Base-by-base conservation (phyloP, 2,329 filamentous ascomycete genomes). In the Colletotrichum godetiae region DNA sequence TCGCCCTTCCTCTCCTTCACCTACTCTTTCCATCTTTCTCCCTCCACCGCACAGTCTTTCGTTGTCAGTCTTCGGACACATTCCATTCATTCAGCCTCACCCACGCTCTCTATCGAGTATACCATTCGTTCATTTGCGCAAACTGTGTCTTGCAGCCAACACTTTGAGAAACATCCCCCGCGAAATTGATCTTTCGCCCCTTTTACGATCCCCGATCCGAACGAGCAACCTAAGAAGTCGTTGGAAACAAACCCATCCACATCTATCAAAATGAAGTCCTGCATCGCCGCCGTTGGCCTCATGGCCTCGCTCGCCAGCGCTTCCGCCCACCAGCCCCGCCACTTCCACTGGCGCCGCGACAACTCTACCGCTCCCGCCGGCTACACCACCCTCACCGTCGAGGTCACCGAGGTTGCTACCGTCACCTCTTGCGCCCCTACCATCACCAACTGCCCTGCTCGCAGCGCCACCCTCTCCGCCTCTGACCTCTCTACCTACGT, bases 351-450 rank as follows among this genome's bases (percentile, higher is more conserved):
- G 67, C 74, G 72, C 65, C 74, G 75, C 71, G 73, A 77, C 65
- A 75, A 75, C 69, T 62, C 74, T 62, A 65, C 75, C 71, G 70
- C 69, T 35, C 52, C 72, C 22, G 67, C 72, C 68, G 77, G 76
- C 68, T 72, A 79, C 76, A 86, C 84, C 66, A 86, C 85, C 49
- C 75, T 85, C 72, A 85, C 88, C 76, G 84, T 90, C 82, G 85
- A 87, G 84, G 82, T 85, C 79, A 90, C 88, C 72, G 82, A 88
- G 79, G 82, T 89, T 76, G 83, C 87, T 74, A 91, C 89, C 81
- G 84, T 91, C 82, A 90, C 86, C 77, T 89, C 87, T 71, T 91
- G 89, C 80, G 87, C 84, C 75, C 83, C 89, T 68, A 88, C 86
- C 69, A 85, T 90, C 79, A 89, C 88, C 81, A 83, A 90, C 89